A percentile compares a stretch with the other conserved stretches of the same genome.
These are phyloP conservation scores for Tylopilus vinaceipallidus DNA, from an alignment of 768 basidiomycete genomes.

Conservation along the genomic window DNA sequence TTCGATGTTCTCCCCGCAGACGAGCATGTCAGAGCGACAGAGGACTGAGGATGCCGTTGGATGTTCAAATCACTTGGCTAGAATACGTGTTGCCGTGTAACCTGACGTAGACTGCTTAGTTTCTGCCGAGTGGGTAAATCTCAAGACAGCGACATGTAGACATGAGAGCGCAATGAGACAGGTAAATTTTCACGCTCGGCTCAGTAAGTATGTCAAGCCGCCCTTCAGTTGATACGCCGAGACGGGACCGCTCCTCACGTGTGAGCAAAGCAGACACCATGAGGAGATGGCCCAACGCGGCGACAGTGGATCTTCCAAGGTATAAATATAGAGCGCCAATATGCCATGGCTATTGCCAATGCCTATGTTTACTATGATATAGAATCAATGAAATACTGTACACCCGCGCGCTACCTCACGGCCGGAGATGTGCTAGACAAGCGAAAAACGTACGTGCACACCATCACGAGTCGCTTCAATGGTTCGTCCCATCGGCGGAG, in stretches of 20 bases:
- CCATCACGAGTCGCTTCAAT: neutral
- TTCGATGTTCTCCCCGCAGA: conserved; percentile 75
- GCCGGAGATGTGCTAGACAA: conserved; percentile 4
- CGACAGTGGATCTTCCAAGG: neutral
- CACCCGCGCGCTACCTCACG: conserved; percentile 1
- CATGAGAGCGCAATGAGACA: too few relatives aligned
- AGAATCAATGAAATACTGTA: neutral
- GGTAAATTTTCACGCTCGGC: too few relatives aligned
- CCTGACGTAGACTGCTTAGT: neutral
- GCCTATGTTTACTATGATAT: neutral
- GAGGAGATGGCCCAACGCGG: neutral
- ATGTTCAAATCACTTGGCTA: neutral
- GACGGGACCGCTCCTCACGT: conserved; percentile 13
- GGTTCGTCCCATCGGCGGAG: conserved; percentile 12
- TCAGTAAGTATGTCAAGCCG: neutral
- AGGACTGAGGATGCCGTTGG: conserved; percentile 8
- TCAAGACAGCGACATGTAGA: neutral
- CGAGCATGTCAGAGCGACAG: conserved; percentile 24
- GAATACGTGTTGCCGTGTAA: neutral
- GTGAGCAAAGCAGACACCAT: neutral
- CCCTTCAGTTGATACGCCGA: conserved; percentile 8
- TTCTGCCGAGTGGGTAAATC: neutral
- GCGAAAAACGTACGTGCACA: neutral
- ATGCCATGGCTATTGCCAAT: neutral
- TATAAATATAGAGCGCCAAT: conserved; percentile 1